These are phyloP conservation scores for Neolentinus lepideus DNA, from an alignment of 1,284 basidiomycete species.

Conservation along the genomic window DNA sequence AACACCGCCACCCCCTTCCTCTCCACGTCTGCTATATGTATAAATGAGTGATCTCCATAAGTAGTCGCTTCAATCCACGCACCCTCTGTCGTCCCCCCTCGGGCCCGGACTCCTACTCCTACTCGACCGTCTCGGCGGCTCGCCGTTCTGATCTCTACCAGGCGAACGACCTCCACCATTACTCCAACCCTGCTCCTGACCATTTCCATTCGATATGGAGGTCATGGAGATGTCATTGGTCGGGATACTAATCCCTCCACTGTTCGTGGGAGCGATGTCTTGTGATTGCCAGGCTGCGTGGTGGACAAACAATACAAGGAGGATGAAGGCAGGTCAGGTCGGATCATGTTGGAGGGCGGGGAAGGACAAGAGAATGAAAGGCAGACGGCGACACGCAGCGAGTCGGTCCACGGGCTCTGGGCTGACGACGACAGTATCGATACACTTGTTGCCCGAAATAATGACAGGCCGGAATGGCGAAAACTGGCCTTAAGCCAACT, in stretches of 20 bases:
- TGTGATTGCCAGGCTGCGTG: slow-evolving; percentile 69
- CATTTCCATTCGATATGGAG: slow-evolving; percentile 29
- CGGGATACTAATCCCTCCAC: slow-evolving; percentile 60
- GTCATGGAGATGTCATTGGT: slow-evolving; percentile 41
- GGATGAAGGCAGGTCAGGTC: slow-evolving; percentile 2
- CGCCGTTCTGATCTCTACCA: slow-evolving; percentile 34
- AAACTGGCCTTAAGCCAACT: slow-evolving; percentile 2
- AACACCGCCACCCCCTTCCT: slow-evolving; percentile 29
- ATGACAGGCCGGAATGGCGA: not conserved
- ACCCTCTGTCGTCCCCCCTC: slow-evolving; percentile 49
- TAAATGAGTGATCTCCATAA: slow-evolving; percentile 8
- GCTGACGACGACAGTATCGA: not conserved
- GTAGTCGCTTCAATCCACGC: slow-evolving; percentile 17
- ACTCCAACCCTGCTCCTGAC: slow-evolving; percentile 39
- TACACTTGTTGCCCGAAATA: not conserved
- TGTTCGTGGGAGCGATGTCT: slow-evolving; percentile 60
- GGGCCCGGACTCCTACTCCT: slow-evolving; percentile 62
- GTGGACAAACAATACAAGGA: not conserved
- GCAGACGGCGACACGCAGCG: not conserved
- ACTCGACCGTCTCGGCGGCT: slow-evolving; percentile 55
- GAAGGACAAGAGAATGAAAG: not conserved
- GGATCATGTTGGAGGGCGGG: not conserved
- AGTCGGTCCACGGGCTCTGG: not conserved
- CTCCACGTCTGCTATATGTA: slow-evolving; percentile 10
- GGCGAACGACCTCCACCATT: slow-evolving; percentile 38